Evolutionary conservation across 2,329 filamentous ascomycete genomes (phyloP), one percentile per base, ranked within the genome.

Genomic region (Exophiala sp.): DNA sequence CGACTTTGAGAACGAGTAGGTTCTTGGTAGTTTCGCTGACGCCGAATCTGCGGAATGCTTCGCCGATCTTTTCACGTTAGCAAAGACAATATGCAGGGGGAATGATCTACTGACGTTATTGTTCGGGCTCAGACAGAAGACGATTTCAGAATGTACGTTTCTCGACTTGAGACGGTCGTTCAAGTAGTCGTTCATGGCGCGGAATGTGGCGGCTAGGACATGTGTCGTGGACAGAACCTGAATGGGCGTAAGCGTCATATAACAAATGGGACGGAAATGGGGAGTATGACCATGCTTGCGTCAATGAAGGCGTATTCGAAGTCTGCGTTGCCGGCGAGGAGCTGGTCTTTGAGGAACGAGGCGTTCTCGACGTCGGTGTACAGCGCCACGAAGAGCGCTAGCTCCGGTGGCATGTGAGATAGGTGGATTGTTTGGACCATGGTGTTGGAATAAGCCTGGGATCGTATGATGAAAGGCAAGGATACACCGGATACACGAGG

Each of bases 241-340:
- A 44, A 38, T 52, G 8, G 16, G 7, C 16, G 35, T 38, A 38
- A 38, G 14, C 16, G 18, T 10, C 16, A 14, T 29, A 5, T 33
- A 12, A 16, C 4, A 47, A 12, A 48, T 20, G 16, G 38, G 12
- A 18, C 21, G 29, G 24, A 16, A 12, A 32, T 21, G 21, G 2
- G 32, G 14, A 14, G 16, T 14, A 79, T 57, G 78, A 91, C 86
- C 69, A 88, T 82, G 42, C 82, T 84, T 16, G 91, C 91, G 72
- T 99, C 92, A 43, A 99, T 81, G 62, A 99, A 88, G 33, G 91
- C 91, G 76, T 97, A 97, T 71, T 97, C 91, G 65, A 91, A 97
- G 7, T 86, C 85, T 9, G 82, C 67, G 67, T 97, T 96, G 48
- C 89, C 88, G 5, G 83, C 80, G n/a, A 97, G 78, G 4, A 99